phyloP scores from a whole-genome alignment of 768 basidiomycete genomes.

The Calocera viscosa region DNA sequence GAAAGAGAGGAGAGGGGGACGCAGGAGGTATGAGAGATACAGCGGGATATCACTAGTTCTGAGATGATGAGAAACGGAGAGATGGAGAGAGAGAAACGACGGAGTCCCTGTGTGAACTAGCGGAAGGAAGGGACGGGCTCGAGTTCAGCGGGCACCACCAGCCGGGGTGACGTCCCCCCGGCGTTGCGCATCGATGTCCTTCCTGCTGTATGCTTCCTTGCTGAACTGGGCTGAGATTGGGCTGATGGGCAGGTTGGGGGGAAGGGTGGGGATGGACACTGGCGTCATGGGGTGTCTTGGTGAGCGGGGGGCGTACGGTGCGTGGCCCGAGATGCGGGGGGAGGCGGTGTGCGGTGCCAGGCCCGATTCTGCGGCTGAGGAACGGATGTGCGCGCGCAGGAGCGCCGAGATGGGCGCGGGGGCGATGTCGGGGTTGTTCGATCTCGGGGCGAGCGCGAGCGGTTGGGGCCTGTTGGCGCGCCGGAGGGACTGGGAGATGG shows the following conservation, averaged over 20 bases:
- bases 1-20: not conserved
- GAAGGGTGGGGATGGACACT: not conserved
- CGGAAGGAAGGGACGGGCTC: not conserved
- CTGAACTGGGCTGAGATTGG: not conserved
- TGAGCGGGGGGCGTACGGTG: not conserved
- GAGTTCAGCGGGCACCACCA: not conserved
- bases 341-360: not conserved
- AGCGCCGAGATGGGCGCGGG: conserved; percentile 1
- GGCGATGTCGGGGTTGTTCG: conserved; percentile 1
- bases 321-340: not conserved
- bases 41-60: not conserved
- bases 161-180: not conserved
- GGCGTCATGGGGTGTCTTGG: not conserved
- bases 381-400: not conserved
- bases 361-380: not conserved
- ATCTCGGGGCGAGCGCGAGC: not conserved
- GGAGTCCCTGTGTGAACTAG: not conserved
- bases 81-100: not conserved
- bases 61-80: not conserved
- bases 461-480: conserved; percentile 1
- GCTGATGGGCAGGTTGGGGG: not conserved
- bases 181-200: not conserved
- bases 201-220: not conserved
- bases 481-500: conserved; percentile 5
- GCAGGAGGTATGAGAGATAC: not conserved